Conservation (phyloP, 2,329 filamentous ascomycete genomes). For the Alternaria angustiovoidea region DNA sequence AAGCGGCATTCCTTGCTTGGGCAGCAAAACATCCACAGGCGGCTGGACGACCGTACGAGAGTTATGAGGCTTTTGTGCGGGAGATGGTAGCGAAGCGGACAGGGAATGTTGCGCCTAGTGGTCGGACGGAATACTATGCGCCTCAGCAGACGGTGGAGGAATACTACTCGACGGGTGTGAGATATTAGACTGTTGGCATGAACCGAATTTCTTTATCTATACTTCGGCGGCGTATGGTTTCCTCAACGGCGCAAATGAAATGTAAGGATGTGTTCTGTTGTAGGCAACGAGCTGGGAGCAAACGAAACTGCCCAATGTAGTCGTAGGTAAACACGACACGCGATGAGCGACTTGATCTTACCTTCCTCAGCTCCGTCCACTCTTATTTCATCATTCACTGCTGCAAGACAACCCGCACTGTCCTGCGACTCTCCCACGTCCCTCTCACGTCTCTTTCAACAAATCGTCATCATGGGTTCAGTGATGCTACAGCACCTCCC, state of each 20-base stretch:
- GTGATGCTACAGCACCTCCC: conserved; percentile 87
- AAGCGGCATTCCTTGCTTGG: conserved; percentile 13
- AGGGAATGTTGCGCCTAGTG: conserved; percentile 13
- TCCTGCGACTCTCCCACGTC: too few species aligned
- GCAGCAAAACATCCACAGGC: conserved; percentile 13
- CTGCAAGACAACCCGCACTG: not conserved
- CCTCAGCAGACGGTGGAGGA: conserved; percentile 30
- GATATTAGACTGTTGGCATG: conserved; percentile 7
- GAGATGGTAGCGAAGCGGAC: conserved; percentile 24
- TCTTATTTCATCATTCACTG: not conserved
- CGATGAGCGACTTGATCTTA: not conserved
- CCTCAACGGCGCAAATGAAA: not conserved
- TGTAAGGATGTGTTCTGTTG: not conserved
- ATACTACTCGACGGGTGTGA: conserved; percentile 27
- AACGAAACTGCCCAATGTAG: not conserved
- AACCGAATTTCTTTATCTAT: not conserved
- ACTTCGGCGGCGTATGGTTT: not conserved
- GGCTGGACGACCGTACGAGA: conserved; percentile 17
- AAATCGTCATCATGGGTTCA: conserved; percentile 67
- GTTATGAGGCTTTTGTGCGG: conserved; percentile 22
- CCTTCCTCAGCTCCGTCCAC: not conserved
- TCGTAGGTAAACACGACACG: not conserved
- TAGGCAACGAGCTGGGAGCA: not conserved
- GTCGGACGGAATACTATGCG: conserved; percentile 32
- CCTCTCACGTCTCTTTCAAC: too few species aligned